Evolutionary conservation across 2,329 filamentous ascomycete genomes (phyloP), one percentile per base, ranked within the genome.

Genomic region (Beauveria rudraprayagi): DNA sequence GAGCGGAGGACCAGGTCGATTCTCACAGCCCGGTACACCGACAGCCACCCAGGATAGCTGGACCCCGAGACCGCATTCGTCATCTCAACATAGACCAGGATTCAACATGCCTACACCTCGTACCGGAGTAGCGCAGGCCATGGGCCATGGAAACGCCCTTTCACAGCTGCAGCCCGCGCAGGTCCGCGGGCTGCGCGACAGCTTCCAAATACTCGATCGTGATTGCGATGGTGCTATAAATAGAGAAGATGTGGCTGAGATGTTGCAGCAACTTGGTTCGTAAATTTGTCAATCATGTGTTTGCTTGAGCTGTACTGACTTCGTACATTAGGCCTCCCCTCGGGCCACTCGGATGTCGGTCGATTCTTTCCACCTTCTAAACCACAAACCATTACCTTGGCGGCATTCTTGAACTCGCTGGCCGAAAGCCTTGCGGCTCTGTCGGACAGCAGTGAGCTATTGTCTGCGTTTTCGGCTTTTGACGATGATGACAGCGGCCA

Each of bases 401-500:
- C 92, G 0, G 84, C 87, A 3, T 99, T 96, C 71, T 81, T 99
- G 24, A 93, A 91, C 70, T 88, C 87, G 1, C 79, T 99, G 2
- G 90, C 92, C 1, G 83, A 84, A 10, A 82, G 90, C 2, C 79
- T 97, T 3, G 84, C 85, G 1, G 83, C 86, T 0, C 79, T 97
- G 19, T 95, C 91, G 0, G 87, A 90, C 0, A 84, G 86, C 24
- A 82, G 85, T 17, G 94, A 99, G 71, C 82, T 99, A 10, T 78
- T 91, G 22, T 93, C 92, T 1, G 94, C 94, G 0, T 93, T 99
- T 67, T 91, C 91, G 2, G 94, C 94, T 0, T 97, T 97, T 71
- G 94, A 99, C 70, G 90, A 96, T 64, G 92, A 96, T 65, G 94
- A 99, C 71, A 94, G 90, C 68, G 94, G 94, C 3, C 92, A 97